Evolutionary conservation across 2,329 filamentous ascomycete genomes (phyloP).

Genomic region (Lachnellula cervina): DNA sequence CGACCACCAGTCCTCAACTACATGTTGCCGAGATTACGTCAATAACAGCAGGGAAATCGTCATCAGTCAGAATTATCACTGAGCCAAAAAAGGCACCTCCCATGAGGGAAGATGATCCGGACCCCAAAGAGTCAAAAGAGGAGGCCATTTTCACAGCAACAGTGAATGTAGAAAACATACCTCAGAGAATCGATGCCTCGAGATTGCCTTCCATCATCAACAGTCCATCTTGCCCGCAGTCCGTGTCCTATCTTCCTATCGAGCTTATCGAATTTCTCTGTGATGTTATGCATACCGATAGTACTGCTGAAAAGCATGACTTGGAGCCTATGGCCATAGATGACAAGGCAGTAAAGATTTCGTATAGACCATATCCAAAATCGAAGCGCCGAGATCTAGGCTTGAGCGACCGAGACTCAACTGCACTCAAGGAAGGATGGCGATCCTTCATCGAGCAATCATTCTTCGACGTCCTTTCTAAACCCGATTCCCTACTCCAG

Average conservation of each 20-base stretch:
- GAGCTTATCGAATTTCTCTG: conserved; percentile 57
- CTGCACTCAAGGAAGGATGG: conserved; percentile 40
- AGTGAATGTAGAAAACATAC: background rate
- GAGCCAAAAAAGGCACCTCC: background rate
- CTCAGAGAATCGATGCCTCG: background rate
- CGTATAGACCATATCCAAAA: background rate
- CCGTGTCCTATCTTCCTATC: conserved; percentile 48
- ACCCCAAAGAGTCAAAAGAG: background rate
- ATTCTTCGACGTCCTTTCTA: conserved; percentile 58
- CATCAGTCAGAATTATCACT: background rate
- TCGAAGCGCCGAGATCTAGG: background rate
- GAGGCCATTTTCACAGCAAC: conserved; percentile 2
- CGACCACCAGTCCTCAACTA: conserved; percentile 21
- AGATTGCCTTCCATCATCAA: conserved; percentile 24
- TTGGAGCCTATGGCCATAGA: conserved; percentile 34
- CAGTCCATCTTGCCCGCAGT: conserved; percentile 48
- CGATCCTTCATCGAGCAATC: conserved; percentile 59
- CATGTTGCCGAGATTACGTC: conserved; percentile 8
- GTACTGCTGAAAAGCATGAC: conserved; percentile 46
- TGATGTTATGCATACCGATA: conserved; percentile 53
- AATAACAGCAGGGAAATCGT: conserved; percentile 1
- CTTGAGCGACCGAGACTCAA: background rate
- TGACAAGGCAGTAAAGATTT: conserved; percentile 11
- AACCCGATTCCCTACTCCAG: conserved; percentile 47
- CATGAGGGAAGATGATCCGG: background rate